Base-by-base conservation (phyloP, 1,284 basidiomycete genomes). In the Cystobasidiaceae sp. region DNA sequence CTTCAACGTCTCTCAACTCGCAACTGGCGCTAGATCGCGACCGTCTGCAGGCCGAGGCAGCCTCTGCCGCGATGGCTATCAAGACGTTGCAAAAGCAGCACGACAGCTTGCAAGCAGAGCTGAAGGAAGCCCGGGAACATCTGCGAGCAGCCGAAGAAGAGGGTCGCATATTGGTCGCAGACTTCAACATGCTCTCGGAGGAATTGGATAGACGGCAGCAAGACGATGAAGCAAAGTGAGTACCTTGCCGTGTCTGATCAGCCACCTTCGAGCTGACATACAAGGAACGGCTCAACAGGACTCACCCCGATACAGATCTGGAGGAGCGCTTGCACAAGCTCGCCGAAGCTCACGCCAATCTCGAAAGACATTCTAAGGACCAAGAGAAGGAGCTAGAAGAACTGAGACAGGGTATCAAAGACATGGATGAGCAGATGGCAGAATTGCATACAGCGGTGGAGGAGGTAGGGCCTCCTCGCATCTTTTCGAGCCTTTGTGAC, bases 101-200 rank as follows among this genome's bases (percentile, higher is more conserved):
- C 4, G 33, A 52, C 7, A 19, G 33, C 6, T 25, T 57, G 21
- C 23, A 59, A 21, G 15, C 21, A 11, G 44, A 59, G 43, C 28
- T 48, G 28, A 17, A 4, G 9, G 32, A 9, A 6, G 28, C 45
- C 19, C 56, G 56, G 4, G 51, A 64, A 44, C 55, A 37, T 28
- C 27, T 64, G 30, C 39, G 52, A 2, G 33, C 33, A 2, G 61
- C 61, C 3, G 61, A 64, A 27, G 61, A 64, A 28, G 61, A 64
- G 34, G 61, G 61, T 21, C 51, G 52, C 8, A 64, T 56, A 30
- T 21, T 64, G 17, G 61, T 64, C 8, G 52, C 46, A 1, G 61
- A 64, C 44, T 64, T 64, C 43, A 64, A 64, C 43, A 33, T 50
- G 28, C 32, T 64, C 3, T 55, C 51, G 4, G 61, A 64, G 21